Conservation (phyloP, 371 early-diverging fungal genomes). For the Mucor circinelloides region DNA sequence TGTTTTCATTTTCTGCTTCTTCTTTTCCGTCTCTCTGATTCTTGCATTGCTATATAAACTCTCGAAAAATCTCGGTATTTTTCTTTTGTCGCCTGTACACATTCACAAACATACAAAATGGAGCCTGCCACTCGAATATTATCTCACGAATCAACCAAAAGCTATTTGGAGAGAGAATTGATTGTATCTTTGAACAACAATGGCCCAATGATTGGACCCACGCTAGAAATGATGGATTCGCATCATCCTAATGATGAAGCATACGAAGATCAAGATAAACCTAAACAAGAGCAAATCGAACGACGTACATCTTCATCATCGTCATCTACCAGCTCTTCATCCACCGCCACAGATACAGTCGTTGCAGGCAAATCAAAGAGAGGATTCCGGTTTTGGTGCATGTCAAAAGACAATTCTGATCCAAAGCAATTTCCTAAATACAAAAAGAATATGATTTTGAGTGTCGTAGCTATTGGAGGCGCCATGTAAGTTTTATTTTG, state of each 20-base stretch:
- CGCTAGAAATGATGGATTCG: slow-evolving; percentile 17
- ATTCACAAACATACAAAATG: slow-evolving; percentile 2
- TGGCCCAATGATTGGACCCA: slow-evolving; percentile 23
- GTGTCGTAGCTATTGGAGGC: slow-evolving; percentile 30
- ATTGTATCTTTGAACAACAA: slow-evolving; percentile 23
- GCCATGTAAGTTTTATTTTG: slow-evolving; percentile 23
- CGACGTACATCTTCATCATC: background rate
- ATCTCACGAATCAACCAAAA: slow-evolving; percentile 22
- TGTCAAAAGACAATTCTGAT: slow-evolving; percentile 7
- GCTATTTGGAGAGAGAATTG: slow-evolving; percentile 23
- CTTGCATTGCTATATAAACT: background rate
- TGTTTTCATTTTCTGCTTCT: background rate
- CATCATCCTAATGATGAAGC: background rate
- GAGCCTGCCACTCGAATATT: slow-evolving; percentile 15
- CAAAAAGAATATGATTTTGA: slow-evolving; percentile 33
- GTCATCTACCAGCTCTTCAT: background rate
- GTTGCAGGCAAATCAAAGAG: background rate
- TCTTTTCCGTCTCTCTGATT: background rate
- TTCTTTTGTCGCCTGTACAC: background rate
- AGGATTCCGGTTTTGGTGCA: background rate
- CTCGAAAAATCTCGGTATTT: background rate
- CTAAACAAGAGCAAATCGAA: background rate
- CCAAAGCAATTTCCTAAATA: slow-evolving; percentile 12
- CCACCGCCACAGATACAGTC: background rate
- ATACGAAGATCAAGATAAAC: background rate